These are phyloP conservation scores for Aphanomyces euteiches DNA, from an alignment of 352 stramenopile genomes.

Conservation along the genomic window DNA sequence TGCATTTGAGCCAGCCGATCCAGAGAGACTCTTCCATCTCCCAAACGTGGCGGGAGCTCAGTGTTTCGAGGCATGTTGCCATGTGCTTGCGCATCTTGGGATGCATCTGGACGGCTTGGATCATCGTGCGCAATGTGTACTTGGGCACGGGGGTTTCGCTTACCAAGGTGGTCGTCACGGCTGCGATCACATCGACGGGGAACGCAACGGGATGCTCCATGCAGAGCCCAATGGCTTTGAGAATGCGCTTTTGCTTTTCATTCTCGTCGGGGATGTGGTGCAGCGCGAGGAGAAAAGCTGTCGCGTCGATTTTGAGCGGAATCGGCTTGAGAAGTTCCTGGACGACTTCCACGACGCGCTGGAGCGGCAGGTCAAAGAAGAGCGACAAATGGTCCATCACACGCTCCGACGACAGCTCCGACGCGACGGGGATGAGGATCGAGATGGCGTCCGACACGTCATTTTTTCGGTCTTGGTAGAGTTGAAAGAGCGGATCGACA, in stretches of 20 bases:
- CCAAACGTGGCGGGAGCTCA: conserved; percentile 58
- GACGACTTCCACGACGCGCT: conserved; percentile 60
- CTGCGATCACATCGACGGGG: conserved; percentile 62
- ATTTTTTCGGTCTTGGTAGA: conserved; percentile 57
- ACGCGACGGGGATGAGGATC: conserved; percentile 64
- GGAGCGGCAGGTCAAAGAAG: conserved; percentile 50
- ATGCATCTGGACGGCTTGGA: conserved; percentile 70
- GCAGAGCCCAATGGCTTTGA: conserved; percentile 73
- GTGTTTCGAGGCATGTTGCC: conserved; percentile 50
- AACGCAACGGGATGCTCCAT: conserved; percentile 77
- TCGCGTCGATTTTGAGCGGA: conserved; percentile 59
- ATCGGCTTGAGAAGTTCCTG: conserved; percentile 68
- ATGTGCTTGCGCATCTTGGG: conserved; percentile 60
- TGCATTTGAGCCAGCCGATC: conserved; percentile 78
- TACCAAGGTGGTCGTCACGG: conserved; percentile 63
- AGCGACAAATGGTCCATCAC: conserved; percentile 61
- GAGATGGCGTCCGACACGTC: conserved; percentile 54
- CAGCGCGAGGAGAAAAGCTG: conserved; percentile 67
- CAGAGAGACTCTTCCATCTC: conserved; percentile 64
- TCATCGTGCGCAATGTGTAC: conserved; percentile 69
- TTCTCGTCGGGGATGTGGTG: conserved; percentile 74
- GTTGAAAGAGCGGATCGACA: conserved; percentile 54
- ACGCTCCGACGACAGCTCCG: conserved; percentile 49
- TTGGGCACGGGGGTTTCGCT: conserved; percentile 58
- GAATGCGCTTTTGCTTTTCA: conserved; percentile 72